Evolutionary conservation across 2,329 filamentous ascomycete species (phyloP).

Genomic region (Claviceps monticola): DNA sequence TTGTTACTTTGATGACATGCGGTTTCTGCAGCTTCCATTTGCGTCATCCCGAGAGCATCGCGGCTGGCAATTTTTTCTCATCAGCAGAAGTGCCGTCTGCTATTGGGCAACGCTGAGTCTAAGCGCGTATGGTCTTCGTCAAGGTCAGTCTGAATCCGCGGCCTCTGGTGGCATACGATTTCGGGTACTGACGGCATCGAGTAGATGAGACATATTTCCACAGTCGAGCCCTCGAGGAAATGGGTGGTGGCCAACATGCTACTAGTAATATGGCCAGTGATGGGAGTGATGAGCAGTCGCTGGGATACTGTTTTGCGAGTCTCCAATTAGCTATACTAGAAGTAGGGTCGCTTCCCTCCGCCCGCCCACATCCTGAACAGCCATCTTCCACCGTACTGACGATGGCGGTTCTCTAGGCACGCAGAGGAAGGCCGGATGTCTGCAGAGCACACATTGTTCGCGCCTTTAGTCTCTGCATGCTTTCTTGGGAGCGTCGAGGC

Average conservation of each 20-base stretch:
- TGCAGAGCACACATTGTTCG: neutral
- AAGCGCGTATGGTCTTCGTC: neutral
- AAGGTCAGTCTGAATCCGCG: neutral
- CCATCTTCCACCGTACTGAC: neutral
- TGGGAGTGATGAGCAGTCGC: neutral
- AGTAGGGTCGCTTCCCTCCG: neutral
- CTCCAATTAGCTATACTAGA: neutral
- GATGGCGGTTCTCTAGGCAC: neutral
- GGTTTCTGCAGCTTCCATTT: neutral
- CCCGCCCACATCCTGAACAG: too few species aligned
- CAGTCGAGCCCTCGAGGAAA: neutral
- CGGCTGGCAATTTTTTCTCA: neutral
- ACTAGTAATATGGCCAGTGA: neutral
- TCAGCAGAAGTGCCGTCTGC: neutral
- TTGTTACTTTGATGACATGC: neutral
- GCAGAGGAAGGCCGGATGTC: neutral
- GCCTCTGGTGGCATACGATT: too few species aligned
- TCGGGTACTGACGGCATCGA: neutral
- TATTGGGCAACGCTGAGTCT: neutral
- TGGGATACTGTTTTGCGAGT: neutral
- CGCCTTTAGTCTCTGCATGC: neutral
- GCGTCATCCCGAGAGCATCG: neutral
- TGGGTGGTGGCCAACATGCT: neutral
- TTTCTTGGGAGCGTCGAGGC: neutral
- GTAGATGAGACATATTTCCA: neutral